Evolutionary conservation across 2,329 filamentous ascomycete species (phyloP).

Genomic region (Fusarium lyarnte): DNA sequence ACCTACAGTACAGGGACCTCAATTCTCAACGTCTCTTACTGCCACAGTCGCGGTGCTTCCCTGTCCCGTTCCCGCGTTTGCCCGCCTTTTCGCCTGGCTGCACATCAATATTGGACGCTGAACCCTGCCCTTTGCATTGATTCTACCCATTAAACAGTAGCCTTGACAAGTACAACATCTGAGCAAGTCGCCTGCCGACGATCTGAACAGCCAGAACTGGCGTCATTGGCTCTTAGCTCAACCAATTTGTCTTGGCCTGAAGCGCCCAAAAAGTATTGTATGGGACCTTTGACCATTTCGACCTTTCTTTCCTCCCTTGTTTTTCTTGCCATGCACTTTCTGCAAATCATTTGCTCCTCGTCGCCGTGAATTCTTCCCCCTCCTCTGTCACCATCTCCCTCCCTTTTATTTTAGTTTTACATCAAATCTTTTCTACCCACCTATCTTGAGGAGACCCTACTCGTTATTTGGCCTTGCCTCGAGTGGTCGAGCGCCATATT

Average conservation of each 20-base stretch:
- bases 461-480: conserved; percentile 14
- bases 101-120: conserved; percentile 14
- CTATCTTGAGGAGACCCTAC: background rate
- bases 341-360: conserved; percentile 25
- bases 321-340: background rate
- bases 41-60: background rate
- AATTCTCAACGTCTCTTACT: background rate
- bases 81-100: conserved; percentile 26
- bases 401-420: background rate
- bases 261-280: conserved; percentile 12
- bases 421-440: background rate
- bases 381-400: background rate
- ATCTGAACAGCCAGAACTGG: conserved; percentile 40
- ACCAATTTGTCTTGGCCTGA: conserved; percentile 33
- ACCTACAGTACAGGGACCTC: background rate
- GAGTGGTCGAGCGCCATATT: conserved; percentile 2
- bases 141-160: conserved; percentile 29
- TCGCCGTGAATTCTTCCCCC: conserved; percentile 9
- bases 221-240: conserved; percentile 41
- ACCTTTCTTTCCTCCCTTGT: conserved; percentile 11
- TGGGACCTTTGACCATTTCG: conserved; percentile 1
- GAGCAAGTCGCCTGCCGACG: conserved; percentile 39
- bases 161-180: conserved; percentile 35
- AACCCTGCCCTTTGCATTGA: conserved; percentile 27
- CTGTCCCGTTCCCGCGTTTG: conserved; percentile 21